Evolutionary conservation across 2,329 filamentous ascomycete genomes (phyloP).

Genomic region (Daldinia sp.): DNA sequence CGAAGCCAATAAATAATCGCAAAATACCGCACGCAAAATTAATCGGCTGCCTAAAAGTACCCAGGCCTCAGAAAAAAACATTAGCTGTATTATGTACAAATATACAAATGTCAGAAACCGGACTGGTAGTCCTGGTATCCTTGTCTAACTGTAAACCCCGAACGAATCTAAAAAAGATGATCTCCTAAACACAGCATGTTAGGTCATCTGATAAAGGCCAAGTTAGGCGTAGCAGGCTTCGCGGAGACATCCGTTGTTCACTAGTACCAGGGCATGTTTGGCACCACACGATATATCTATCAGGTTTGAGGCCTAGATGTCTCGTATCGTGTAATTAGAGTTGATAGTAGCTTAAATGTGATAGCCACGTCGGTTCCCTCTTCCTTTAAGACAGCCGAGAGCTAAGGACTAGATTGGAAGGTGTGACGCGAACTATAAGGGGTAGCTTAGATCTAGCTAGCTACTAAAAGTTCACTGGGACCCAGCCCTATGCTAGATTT

Average conservation of each 20-base stretch:
- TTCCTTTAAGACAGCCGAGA: constrained; percentile 7
- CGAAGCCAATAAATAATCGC: not conserved
- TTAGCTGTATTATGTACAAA: too few relatives aligned
- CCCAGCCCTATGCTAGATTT: constrained; percentile 2
- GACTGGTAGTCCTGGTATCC: not conserved
- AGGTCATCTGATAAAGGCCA: not conserved
- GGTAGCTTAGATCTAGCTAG: not conserved
- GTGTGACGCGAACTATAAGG: not conserved
- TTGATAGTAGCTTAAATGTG: constrained; percentile 5
- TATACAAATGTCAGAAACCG: not conserved
- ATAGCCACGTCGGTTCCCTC: constrained; percentile 3
- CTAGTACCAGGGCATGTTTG: not conserved
- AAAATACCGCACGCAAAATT: not conserved
- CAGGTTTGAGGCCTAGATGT: constrained; percentile 1
- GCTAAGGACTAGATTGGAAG: constrained; percentile 3
- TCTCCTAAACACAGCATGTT: not conserved
- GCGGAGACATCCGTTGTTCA: not conserved
- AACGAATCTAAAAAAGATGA: not conserved
- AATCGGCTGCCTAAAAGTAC: not conserved
- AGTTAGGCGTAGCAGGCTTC: not conserved
- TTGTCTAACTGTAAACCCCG: not conserved
- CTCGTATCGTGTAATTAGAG: constrained; percentile 18
- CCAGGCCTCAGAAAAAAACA: not conserved
- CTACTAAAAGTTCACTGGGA: not conserved
- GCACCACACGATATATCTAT: not conserved